Base-by-base conservation (phyloP, 106 monocot genomes). In the Amphibolis antarctica region DNA sequence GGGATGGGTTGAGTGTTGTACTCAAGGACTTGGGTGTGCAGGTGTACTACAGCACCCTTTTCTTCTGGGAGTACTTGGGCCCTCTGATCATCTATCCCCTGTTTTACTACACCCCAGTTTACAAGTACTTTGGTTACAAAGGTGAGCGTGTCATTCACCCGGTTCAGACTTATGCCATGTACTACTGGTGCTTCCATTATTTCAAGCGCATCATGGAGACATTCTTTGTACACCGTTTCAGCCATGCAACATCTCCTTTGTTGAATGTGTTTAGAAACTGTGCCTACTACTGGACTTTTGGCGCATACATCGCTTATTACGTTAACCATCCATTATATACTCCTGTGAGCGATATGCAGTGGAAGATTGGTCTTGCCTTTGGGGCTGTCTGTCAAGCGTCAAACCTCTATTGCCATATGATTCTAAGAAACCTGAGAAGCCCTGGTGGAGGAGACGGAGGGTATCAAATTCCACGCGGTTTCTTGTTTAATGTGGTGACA, bases 31-130 rank as follows among this genome's bases (percentile, higher is more conserved):
- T 94, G 50, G 93, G 93, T 0, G 22, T 66, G 4, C 93, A 94
- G 46, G 88, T 94, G 24, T 79, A 45, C 10, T 94, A 94, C 70
- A 81, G 81, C 18, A 94, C 86, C 0, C 88, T 94, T 28, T 89
- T 94, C 83, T 94, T 94, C 79, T 94, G 69, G 63, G 93, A 94
- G 58, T 94, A 89, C 67, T 67, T 94, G 66, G 88, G 88, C 14
- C 93, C 93, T 59, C 62, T 94, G 30, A 19, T 86, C 27, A 84
- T 94, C 60, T 94, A 89, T 63, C 93, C 89, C 42, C 64, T 86
- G 61, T 89, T 94, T 57, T 94, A 94, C 75, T 84, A 81, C 75
- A 29, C 79, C 25, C 85, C 88, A 12, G 79, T 89, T 22, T 94
- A 94, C 74, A 86, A 94, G 62, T 89, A 80, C 51, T 81, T 94